These are phyloP conservation scores for Nicotiana undulata DNA, from an alignment of 257 asterid species.

Conservation along the genomic window DNA sequence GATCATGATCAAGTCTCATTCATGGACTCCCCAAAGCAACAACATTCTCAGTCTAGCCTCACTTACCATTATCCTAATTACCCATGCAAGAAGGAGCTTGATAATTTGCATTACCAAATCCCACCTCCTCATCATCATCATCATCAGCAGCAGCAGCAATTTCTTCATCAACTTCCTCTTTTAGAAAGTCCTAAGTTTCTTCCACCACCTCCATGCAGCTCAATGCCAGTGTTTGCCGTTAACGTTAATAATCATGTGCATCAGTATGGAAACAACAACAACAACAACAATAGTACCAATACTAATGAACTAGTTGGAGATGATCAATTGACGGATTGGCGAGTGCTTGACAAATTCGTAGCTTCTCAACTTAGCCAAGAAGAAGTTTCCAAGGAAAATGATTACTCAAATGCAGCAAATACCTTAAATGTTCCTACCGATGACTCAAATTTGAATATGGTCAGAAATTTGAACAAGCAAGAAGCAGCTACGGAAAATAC, in stretches of 20 bases:
- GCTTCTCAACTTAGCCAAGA: slow-evolving; percentile 88
- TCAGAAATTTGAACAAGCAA: slow-evolving; percentile 25
- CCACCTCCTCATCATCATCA: slow-evolving; percentile 17
- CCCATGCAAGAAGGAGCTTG: slow-evolving; percentile 47
- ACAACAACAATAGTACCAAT: slow-evolving; percentile 4
- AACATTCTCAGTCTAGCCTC: slow-evolving; percentile 17
- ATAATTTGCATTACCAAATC: slow-evolving; percentile 30
- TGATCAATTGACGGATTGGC: slow-evolving; percentile 65
- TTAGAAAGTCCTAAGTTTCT: slow-evolving; percentile 45
- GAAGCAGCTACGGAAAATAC: slow-evolving; percentile 37
- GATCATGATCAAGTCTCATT: slow-evolving; percentile 61
- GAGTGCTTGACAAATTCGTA: slow-evolving; percentile 76
- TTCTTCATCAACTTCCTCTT: slow-evolving; percentile 63
- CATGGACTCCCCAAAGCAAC: slow-evolving; percentile 56
- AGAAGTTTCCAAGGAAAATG: slow-evolving; percentile 33
- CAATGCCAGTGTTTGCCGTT: slow-evolving; percentile 16
- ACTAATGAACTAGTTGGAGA: slow-evolving; percentile 6
- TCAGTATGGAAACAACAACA: neutral
- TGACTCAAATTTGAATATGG: slow-evolving; percentile 19
- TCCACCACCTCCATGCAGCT: slow-evolving; percentile 19
- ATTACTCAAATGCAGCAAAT: slow-evolving; percentile 9
- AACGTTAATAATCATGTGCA: slow-evolving; percentile 17
- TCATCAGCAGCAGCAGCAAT: slow-evolving; percentile 6
- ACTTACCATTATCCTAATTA: slow-evolving; percentile 24
- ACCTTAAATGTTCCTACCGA: slow-evolving; percentile 16